phyloP scores from a whole-genome alignment of 192 early-diverging fungal species.

The Entophlyctis luteolus region DNA sequence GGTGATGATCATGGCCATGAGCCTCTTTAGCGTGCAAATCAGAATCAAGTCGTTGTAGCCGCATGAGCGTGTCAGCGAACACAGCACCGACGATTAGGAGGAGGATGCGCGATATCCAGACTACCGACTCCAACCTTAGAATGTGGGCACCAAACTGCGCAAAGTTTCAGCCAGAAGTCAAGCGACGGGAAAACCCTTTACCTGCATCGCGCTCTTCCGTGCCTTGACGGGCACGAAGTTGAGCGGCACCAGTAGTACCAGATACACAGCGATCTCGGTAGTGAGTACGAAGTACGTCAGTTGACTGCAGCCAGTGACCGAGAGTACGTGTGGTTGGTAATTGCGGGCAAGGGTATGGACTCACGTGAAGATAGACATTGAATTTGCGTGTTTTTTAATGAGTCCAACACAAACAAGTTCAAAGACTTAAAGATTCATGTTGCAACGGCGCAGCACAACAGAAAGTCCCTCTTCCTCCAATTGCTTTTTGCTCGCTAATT shows the following conservation, averaged over 20 bases:
- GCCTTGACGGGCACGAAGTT: slow-evolving; percentile 40
- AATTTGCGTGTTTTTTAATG: too few relatives aligned
- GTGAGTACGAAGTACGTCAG: slow-evolving; percentile 39
- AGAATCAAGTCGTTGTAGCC: slow-evolving; percentile 34
- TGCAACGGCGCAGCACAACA: too few relatives aligned
- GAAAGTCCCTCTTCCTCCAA: too few relatives aligned
- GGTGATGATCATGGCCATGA: slow-evolving; percentile 6
- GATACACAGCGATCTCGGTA: slow-evolving; percentile 37
- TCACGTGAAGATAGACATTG: too few relatives aligned
- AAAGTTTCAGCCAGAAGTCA: too few relatives aligned
- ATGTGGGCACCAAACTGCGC: slow-evolving; percentile 13
- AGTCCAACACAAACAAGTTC: too few relatives aligned
- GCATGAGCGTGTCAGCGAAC: slow-evolving; percentile 44
- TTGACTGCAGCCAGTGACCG: too few relatives aligned
- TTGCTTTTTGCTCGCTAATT: too few relatives aligned
- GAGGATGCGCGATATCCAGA: slow-evolving; percentile 40
- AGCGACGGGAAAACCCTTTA: too few relatives aligned
- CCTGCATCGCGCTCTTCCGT: slow-evolving; percentile 42
- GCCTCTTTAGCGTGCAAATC: slow-evolving; percentile 17
- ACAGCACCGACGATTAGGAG: slow-evolving; percentile 41
- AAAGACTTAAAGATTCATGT: too few relatives aligned
- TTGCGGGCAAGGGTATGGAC: too few relatives aligned
- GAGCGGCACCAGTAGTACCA: slow-evolving; percentile 41
- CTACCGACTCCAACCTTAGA: slow-evolving; percentile 32
- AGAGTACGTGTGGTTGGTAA: too few relatives aligned